Evolutionary conservation across 129 eudicot genomes (phyloP), one percentile per base, ranked within the genome.

Genomic region (Escallonia rubra): DNA sequence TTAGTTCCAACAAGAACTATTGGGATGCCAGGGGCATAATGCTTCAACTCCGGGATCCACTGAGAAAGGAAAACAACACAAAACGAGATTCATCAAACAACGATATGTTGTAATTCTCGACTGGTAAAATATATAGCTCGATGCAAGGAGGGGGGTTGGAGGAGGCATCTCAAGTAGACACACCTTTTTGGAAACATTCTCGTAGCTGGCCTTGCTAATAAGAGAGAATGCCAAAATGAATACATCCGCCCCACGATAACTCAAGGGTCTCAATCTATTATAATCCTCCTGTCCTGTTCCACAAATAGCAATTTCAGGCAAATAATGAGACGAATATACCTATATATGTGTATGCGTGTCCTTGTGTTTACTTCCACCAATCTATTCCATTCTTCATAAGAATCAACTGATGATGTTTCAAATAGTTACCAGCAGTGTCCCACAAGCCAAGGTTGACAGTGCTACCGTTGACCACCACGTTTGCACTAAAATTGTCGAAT

Each of bases 41-140:
- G 85, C 80, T 76, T 70, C 76, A 80, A 43, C 51, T 80, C 85
- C 45, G 80, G 80, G 57, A 80, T 75, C 85, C 85, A 80, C 85
- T 80, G 74, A 40, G 63, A 13, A 39, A 16, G 40, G 15, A 47
- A 8, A 62, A 49, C 3, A 58, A 39, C 8, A 6, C 48, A 7
- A 47, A 13, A 69, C 62, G 16, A 3, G 11, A 4, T 56, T 58
- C 41, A 58, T 58, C 62, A 58, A 58, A 10, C 41, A 3, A 23
- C 3, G 47, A 60, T 41, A 57, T 16, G 6, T 57, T 3, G 43
- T 6, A 15, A 23, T 57, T 34, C 3, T 38, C 6, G 10, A 6
- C 39, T 56, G 34, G 41, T 6, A 8, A 40, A 8, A 39, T 41
- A 3, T 13, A 16, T 13, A 9, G 2, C 13, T 41, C 16, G 9